Evolutionary conservation across 169 alveolate genomes (phyloP), one percentile per base, ranked within the genome.

Genomic region (Plasmodium reichenowi): DNA sequence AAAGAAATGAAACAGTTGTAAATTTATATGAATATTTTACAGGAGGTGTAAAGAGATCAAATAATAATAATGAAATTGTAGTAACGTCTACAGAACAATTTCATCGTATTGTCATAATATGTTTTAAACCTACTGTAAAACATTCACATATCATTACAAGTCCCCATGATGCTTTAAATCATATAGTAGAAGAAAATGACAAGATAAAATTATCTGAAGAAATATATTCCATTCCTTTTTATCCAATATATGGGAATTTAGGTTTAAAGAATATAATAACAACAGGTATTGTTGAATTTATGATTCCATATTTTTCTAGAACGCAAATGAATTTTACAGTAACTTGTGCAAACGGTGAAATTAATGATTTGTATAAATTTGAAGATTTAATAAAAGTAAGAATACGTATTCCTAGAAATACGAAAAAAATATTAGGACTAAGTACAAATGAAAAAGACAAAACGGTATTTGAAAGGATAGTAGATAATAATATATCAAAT

Each of bases 11-110:
- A 45, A 76, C 89, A 0, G 64, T 76, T 24, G 89, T 76, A 5
- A 76, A 76, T 50, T 70, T 76, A 38, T 48, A 63, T 64, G 89
- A 76, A 8, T 76, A 76, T 64, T 76, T 76, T 56, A 47, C 63
- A 48, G 50, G 52, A 56, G 68, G 67, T n/a, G 62, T 47, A 17
- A 43, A 45, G 45, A 52, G 52, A n/a, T 22, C 10, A 6, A 64
- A 64, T 10, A 45, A 58, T 7, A 64, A 64, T 24, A 38, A 64
- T 10, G 89, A 76, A 22, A 64, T 76, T 26, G 64, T 64, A 3
- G n/a, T 76, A 64, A n/a, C 3, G 3, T 17, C 64, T 10, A 13
- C 20, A 12, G 66, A 29, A 12, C 12, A 43, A 3, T 32, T 76
- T 17, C 89, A 76, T 38, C 22, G 89, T 13, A 29, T 76, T 12